Percentiles rank a stretch among this genome's conserved stretches.
Evolutionary conservation across 345 rosid species (phyloP).

Genomic region (Hibiscus mutabilis): DNA sequence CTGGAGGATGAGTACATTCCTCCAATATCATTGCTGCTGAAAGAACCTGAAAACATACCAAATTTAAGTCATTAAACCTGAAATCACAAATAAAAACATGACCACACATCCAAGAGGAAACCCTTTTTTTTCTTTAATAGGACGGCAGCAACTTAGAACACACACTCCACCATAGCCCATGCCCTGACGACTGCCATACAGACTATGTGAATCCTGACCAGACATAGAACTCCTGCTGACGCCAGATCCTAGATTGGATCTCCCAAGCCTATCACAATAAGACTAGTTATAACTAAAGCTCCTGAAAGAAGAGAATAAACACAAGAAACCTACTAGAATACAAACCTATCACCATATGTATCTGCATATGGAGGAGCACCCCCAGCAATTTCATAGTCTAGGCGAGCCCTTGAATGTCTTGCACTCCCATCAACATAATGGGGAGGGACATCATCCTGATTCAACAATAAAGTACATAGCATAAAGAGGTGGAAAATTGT

Average conservation of each 20-base stretch:
- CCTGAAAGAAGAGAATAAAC: not conserved
- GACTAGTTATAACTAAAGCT: conserved; percentile 1
- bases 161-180: conserved; percentile 79
- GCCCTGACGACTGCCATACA: conserved; percentile 66
- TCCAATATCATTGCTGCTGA: conserved; percentile 55
- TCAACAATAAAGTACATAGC: not conserved
- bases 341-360: conserved; percentile 77
- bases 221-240: conserved; percentile 73
- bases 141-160: conserved; percentile 10
- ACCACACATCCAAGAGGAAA: not conserved
- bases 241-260: conserved; percentile 74
- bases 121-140: not conserved
- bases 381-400: conserved; percentile 69
- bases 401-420: conserved; percentile 83
- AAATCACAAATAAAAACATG: not conserved
- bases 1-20: conserved; percentile 73
- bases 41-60: conserved; percentile 58
- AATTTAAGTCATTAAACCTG: conserved; percentile 7
- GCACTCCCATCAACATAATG: conserved; percentile 63
- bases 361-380: conserved; percentile 71
- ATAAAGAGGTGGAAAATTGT: conserved; percentile 1
- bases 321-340: not conserved
- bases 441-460: conserved; percentile 80
- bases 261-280: conserved; percentile 58
- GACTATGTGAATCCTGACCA: conserved; percentile 76